A percentile compares a stretch with the other conserved stretches of the same genome.
Conservation (phyloP, 1,284 basidiomycete genomes). For the Anthracocystis setariae region DNA sequence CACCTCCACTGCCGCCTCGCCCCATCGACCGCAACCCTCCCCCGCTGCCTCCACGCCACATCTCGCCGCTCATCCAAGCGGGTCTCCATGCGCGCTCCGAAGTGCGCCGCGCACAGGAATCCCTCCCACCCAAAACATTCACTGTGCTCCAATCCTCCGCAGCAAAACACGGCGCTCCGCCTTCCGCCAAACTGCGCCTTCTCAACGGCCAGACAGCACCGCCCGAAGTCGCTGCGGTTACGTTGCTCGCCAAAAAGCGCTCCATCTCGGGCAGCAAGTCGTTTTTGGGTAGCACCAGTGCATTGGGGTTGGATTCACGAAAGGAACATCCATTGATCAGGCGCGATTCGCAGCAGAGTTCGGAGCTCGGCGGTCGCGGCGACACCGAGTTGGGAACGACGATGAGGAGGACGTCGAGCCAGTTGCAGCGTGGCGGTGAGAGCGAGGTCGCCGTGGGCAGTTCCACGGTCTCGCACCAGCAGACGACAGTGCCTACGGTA, state of each 20-base stretch:
- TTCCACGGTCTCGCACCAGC: conserved; percentile 26
- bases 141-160: conserved; percentile 62
- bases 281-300: conserved; percentile 24
- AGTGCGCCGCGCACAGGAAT: conserved; percentile 59
- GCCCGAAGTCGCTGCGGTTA: conserved; percentile 36
- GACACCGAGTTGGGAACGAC: conserved; percentile 27
- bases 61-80: conserved; percentile 66
- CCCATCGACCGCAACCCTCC: conserved; percentile 50
- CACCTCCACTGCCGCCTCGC: conserved; percentile 51
- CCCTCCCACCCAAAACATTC: conserved; percentile 65
- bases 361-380: conserved; percentile 28
- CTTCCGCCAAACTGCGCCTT: conserved; percentile 48
- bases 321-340: conserved; percentile 30
- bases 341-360: conserved; percentile 42
- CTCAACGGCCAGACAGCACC: conserved; percentile 59
- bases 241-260: conserved; percentile 49
- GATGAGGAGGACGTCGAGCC: conserved; percentile 28
- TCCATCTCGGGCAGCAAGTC: conserved; percentile 50
- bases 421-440: conserved; percentile 30
- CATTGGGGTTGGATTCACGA: conserved; percentile 24
- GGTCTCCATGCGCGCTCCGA: conserved; percentile 63
- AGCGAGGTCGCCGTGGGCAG: conserved; percentile 32
- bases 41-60: conserved; percentile 61
- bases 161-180: conserved; percentile 31
- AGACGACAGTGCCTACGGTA: conserved; percentile 45